Conservation (phyloP, 495 filamentous ascomycete genomes). For the Stereocaulon alpinum region DNA sequence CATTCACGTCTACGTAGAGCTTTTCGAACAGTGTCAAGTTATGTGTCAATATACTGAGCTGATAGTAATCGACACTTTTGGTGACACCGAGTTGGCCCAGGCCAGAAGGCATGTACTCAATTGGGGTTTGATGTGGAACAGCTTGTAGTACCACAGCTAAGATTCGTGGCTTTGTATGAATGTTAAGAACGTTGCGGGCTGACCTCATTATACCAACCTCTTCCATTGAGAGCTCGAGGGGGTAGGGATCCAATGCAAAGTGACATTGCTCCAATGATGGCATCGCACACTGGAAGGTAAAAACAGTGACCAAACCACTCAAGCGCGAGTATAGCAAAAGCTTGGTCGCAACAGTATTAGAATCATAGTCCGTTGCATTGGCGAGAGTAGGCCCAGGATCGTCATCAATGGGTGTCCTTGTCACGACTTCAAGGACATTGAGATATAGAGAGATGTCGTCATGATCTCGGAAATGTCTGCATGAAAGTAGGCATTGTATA, state of each 20-base stretch:
- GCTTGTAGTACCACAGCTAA: slow-evolving; percentile 1
- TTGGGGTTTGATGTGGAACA: neutral
- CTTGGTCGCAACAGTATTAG: slow-evolving; percentile 20
- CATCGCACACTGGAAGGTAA: slow-evolving; percentile 26
- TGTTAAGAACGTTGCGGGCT: neutral
- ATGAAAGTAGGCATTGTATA: slow-evolving; percentile 26
- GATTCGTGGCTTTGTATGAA: neutral
- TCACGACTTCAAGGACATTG: slow-evolving; percentile 21
- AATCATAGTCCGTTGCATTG: neutral
- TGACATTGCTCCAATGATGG: slow-evolving; percentile 17
- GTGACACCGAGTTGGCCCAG: neutral
- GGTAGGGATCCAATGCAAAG: slow-evolving; percentile 33
- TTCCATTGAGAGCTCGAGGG: slow-evolving; percentile 19
- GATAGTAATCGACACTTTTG: slow-evolving; percentile 2
- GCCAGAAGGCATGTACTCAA: neutral
- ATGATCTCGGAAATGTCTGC: slow-evolving; percentile 37
- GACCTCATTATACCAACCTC: neutral
- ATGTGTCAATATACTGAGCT: slow-evolving; percentile 7
- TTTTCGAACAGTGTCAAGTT: slow-evolving; percentile 13
- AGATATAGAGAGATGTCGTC: slow-evolving; percentile 37
- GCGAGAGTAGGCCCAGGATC: slow-evolving; percentile 19
- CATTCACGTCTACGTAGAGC: slow-evolving; percentile 4
- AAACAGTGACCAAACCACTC: slow-evolving; percentile 29
- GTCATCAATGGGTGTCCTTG: slow-evolving; percentile 19
- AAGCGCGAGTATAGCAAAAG: slow-evolving; percentile 38